These are phyloP conservation scores for Haplosporangium sp. DNA, from an alignment of 371 early-diverging fungal species.

Conservation along the genomic window DNA sequence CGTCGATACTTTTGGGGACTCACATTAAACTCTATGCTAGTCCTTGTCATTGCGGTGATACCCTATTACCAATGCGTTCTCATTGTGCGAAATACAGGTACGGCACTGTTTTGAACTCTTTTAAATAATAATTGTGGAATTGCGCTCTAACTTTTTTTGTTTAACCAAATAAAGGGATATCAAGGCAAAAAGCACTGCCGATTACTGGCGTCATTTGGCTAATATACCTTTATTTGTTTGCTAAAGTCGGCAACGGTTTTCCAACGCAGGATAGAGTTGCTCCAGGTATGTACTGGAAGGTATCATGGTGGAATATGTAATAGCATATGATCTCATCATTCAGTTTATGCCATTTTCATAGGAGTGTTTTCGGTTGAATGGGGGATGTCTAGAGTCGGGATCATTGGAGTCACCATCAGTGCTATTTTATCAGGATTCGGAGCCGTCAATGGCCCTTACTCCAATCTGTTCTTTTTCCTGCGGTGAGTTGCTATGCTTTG, in stretches of 20 bases:
- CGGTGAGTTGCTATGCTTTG: constrained; percentile 50
- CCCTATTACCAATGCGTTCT: constrained; percentile 84
- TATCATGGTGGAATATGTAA: background rate
- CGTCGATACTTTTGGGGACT: constrained; percentile 85
- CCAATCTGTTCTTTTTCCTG: constrained; percentile 73
- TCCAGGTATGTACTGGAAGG: constrained; percentile 20
- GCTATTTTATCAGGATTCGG: constrained; percentile 95
- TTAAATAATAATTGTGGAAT: constrained; percentile 2
- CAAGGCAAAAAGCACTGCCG: constrained; percentile 55
- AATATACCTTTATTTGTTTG: constrained; percentile 78
- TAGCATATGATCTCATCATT: background rate
- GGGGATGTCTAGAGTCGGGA: constrained; percentile 84
- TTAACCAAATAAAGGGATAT: constrained; percentile 37
- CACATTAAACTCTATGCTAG: constrained; percentile 71
- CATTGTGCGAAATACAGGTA: constrained; percentile 63
- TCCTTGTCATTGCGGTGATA: constrained; percentile 75
- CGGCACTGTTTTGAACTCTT: background rate
- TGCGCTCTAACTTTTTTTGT: background rate
- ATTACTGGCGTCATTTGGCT: constrained; percentile 65
- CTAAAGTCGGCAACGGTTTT: constrained; percentile 71
- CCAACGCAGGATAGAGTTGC: constrained; percentile 43
- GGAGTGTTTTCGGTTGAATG: constrained; percentile 39
- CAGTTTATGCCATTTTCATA: constrained; percentile 3
- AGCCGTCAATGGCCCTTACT: constrained; percentile 91
- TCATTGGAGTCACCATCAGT: constrained; percentile 92